Percentiles rank a stretch among this genome's conserved stretches.
Evolutionary conservation across 2,329 filamentous ascomycete species (phyloP).

Genomic region (Ceratocystis cubensis): DNA sequence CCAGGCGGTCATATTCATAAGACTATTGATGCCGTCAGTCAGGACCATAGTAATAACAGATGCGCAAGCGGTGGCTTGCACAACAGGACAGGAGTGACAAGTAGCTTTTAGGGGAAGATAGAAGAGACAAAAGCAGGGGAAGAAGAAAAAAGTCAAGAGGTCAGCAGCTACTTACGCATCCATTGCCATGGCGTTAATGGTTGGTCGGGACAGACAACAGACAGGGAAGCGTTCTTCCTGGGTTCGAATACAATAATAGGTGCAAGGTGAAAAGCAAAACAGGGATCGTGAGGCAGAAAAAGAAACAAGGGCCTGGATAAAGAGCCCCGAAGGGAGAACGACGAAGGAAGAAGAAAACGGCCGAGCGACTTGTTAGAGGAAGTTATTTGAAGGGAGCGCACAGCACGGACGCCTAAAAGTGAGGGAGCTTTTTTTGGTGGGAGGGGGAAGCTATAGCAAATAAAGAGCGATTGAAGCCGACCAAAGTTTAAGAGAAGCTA

Average conservation of each 20-base stretch:
- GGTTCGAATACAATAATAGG: constrained; percentile 4
- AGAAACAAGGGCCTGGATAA: constrained; percentile 3
- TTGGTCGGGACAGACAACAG: too few species aligned
- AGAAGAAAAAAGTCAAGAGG: not conserved
- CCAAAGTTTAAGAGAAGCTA: too few species aligned
- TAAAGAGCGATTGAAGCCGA: not conserved
- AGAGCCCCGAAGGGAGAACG: not conserved
- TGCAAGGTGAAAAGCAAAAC: not conserved
- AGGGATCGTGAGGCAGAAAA: constrained; percentile 10
- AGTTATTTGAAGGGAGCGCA: constrained; percentile 4
- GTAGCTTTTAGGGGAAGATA: too few species aligned
- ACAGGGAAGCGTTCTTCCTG: not conserved
- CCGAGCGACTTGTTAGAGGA: not conserved
- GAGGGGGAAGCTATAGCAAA: not conserved
- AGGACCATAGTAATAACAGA: constrained; percentile 12
- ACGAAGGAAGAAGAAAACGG: constrained; percentile 1
- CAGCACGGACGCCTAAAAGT: not conserved
- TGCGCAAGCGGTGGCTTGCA: not conserved
- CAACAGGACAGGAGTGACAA: not conserved
- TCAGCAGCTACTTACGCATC: constrained; percentile 3
- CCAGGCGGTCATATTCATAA: constrained; percentile 43
- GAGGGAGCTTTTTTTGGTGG: not conserved
- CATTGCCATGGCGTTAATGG: not conserved
- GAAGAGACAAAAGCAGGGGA: not conserved
- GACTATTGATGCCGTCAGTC: constrained; percentile 29